Percentiles rank a stretch among this genome's conserved stretches.
Evolutionary conservation across 2,329 filamentous ascomycete species (phyloP).

Genomic region (Epichloe gansuensis): DNA sequence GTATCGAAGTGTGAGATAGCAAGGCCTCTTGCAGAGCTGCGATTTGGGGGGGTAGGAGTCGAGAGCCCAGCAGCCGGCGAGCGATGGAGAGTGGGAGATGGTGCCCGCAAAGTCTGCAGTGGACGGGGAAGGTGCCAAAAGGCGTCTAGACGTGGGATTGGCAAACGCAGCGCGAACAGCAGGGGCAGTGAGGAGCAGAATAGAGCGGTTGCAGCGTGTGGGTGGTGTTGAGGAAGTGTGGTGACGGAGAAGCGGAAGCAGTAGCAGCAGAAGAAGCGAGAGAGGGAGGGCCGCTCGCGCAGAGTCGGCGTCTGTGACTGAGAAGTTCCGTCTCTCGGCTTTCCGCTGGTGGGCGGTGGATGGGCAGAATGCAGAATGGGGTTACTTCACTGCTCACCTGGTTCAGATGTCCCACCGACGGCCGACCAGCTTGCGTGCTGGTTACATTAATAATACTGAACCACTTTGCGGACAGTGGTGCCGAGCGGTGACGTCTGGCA

Average conservation of each 20-base stretch:
- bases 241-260: constrained; percentile 1
- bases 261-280: constrained; percentile 1
- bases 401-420: background rate
- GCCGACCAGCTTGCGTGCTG: background rate
- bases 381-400: background rate
- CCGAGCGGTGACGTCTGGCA: constrained; percentile 20
- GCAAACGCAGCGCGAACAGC: background rate
- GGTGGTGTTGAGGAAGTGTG: constrained; percentile 2
- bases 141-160: constrained; percentile 1
- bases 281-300: constrained; percentile 5
- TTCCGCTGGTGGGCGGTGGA: background rate
- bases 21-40: background rate
- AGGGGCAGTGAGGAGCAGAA: background rate
- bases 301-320: constrained; percentile 6
- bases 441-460: too few relatives aligned
- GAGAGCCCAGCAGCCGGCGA: background rate
- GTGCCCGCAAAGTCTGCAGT: constrained; percentile 4
- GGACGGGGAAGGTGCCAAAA: background rate
- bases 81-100: background rate
- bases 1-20: background rate
- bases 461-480: constrained; percentile 4
- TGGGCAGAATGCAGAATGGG: too few relatives aligned
- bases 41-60: background rate
- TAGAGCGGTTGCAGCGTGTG: background rate
- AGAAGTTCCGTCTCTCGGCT: constrained; percentile 6